Conservation (phyloP, 2,329 filamentous ascomycete species). For the Fusarium sp. region DNA sequence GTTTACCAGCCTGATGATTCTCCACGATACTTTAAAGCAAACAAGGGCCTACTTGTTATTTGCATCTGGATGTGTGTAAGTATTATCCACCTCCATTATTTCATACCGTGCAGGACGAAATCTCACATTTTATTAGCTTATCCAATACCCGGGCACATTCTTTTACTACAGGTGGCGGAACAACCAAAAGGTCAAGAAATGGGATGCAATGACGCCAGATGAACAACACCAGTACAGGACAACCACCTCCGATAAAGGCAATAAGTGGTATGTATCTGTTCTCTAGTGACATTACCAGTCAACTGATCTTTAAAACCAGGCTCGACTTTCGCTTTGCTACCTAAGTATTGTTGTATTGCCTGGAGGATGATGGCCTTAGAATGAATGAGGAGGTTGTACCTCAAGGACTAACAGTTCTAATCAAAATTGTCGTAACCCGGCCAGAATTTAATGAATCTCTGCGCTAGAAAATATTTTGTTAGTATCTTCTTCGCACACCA, state of each 20-base stretch:
- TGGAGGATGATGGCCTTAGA: too few species aligned
- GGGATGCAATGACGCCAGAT: constrained; percentile 54
- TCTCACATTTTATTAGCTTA: constrained; percentile 37
- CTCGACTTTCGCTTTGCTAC: neutral
- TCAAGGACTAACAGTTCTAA: too few species aligned
- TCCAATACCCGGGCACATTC: constrained; percentile 53
- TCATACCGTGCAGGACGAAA: accelerated
- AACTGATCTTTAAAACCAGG: accelerated
- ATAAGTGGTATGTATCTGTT: constrained; percentile 14
- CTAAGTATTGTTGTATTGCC: neutral
- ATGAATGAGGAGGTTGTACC: too few species aligned
- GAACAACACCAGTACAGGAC: constrained; percentile 57
- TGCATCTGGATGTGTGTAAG: constrained; percentile 14
- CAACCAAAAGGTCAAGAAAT: constrained; percentile 51
- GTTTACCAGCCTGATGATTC: constrained; percentile 53
- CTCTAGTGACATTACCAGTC: accelerated
- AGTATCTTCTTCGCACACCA: too few species aligned
- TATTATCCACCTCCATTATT: accelerated
- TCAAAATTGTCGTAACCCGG: too few species aligned
- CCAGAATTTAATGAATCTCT: too few species aligned
- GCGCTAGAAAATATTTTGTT: too few species aligned
- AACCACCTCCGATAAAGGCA: constrained; percentile 54
- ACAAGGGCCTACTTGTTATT: constrained; percentile 40
- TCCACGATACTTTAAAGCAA: constrained; percentile 53
- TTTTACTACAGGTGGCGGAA: constrained; percentile 56